Evolutionary conservation across 2,329 filamentous ascomycete species (phyloP).

Genomic region (Colletotrichum chrysophilum): DNA sequence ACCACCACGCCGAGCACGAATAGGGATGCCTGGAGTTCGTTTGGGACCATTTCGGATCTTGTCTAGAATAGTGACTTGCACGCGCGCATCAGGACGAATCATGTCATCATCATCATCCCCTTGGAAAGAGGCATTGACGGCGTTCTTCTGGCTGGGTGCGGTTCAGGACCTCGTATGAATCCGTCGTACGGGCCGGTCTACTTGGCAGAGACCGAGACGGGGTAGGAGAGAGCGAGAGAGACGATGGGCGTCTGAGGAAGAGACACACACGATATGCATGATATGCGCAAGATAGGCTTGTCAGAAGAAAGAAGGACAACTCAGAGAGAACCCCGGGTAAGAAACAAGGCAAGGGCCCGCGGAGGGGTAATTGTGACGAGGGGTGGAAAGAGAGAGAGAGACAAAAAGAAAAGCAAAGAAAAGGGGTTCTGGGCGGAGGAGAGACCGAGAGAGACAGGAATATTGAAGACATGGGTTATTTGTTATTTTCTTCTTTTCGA

Average conservation of each 20-base stretch:
- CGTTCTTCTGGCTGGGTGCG: neutral
- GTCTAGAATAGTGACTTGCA: neutral
- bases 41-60: neutral
- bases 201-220: neutral
- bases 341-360: neutral
- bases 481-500: neutral
- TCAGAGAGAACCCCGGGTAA: neutral
- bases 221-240: neutral
- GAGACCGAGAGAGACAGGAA: neutral
- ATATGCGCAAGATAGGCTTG: neutral
- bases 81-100: slow-evolving; percentile 6
- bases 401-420: neutral
- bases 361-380: neutral
- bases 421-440: neutral
- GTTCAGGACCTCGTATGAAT: neutral
- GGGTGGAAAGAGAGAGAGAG: neutral
- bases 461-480: neutral
- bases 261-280: neutral
- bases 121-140: slow-evolving; percentile 1
- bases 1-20: neutral
- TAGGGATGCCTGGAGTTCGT: neutral
- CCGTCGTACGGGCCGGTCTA: neutral
- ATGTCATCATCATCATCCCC: neutral
- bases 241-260: neutral
- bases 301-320: neutral